These are phyloP conservation scores for Yarrowia sp. DNA, from an alignment of 805 yeast species.

Conservation along the genomic window DNA sequence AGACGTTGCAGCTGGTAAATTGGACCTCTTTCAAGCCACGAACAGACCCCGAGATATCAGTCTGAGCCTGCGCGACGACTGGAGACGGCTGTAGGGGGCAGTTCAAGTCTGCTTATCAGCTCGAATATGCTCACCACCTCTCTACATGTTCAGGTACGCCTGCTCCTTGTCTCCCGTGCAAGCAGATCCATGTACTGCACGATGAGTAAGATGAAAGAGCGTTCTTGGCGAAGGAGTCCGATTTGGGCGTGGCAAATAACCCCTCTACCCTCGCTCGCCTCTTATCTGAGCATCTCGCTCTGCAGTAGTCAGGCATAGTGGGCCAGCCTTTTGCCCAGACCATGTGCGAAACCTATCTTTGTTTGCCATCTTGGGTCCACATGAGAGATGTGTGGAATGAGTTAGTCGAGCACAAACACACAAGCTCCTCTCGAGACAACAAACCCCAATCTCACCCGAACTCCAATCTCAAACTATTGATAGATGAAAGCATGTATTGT, in stretches of 20 bases:
- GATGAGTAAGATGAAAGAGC: conserved; percentile 3
- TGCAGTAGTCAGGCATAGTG: conserved; percentile 6
- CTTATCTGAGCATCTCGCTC: conserved; percentile 3
- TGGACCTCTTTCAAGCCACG: background rate
- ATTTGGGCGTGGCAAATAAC: background rate
- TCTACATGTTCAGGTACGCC: too few relatives aligned
- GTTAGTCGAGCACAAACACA: background rate
- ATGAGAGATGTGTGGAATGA: conserved; percentile 19
- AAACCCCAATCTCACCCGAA: background rate
- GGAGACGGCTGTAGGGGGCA: too few relatives aligned
- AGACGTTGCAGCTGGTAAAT: background rate
- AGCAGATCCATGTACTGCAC: conserved; percentile 4
- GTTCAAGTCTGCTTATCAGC: too few relatives aligned
- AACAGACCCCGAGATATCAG: background rate
- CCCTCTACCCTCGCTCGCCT: background rate
- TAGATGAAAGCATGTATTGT: background rate
- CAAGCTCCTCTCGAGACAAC: background rate
- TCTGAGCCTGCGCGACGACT: background rate
- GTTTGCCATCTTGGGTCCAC: background rate
- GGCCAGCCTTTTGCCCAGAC: background rate
- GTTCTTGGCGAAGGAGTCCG: background rate
- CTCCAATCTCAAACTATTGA: background rate
- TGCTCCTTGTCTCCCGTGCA: too few relatives aligned
- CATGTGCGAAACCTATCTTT: conserved; percentile 8
- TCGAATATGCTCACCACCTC: too few relatives aligned